Evolutionary conservation across 2,329 filamentous ascomycete species (phyloP).

Genomic region (Passalora sequoiae): DNA sequence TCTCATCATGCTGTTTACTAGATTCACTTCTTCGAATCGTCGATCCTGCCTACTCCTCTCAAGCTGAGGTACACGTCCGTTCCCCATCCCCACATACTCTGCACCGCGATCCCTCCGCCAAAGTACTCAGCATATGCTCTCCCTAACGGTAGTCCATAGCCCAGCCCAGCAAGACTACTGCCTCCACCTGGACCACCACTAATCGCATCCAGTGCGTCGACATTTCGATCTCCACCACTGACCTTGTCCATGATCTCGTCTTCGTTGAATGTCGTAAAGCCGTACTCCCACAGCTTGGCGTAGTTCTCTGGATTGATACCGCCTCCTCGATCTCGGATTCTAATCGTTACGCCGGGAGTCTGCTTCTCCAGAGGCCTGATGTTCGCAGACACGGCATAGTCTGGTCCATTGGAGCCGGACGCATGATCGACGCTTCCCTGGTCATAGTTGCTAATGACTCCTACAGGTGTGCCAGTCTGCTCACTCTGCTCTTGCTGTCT

Average conservation of each 20-base stretch:
- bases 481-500: constrained; percentile 15
- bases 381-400: constrained; percentile 28
- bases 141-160: constrained; percentile 85
- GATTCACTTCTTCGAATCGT: neutral
- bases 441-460: constrained; percentile 30
- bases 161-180: constrained; percentile 78
- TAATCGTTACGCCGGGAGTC: constrained; percentile 81
- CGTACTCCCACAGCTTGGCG: constrained; percentile 91
- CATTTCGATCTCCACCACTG: constrained; percentile 43
- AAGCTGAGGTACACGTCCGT: constrained; percentile 62
- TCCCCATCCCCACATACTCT: constrained; percentile 92
- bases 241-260: constrained; percentile 50
- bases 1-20: too few species aligned
- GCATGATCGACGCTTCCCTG: constrained; percentile 36
- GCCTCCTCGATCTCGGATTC: constrained; percentile 91
- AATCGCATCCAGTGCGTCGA: constrained; percentile 70
- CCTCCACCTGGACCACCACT: constrained; percentile 66
- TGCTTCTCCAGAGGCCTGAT: constrained; percentile 46
- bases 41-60: constrained; percentile 53
- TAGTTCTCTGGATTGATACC: constrained; percentile 82
- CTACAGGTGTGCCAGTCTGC: constrained; percentile 14
- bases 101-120: constrained; percentile 88
- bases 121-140: constrained; percentile 97
- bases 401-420: constrained; percentile 24
- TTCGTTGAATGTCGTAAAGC: constrained; percentile 89